Evolutionary conservation across 169 alveolate species (phyloP), one percentile per base, ranked within the genome.

Genomic region (Cardiosporidium cionae): DNA sequence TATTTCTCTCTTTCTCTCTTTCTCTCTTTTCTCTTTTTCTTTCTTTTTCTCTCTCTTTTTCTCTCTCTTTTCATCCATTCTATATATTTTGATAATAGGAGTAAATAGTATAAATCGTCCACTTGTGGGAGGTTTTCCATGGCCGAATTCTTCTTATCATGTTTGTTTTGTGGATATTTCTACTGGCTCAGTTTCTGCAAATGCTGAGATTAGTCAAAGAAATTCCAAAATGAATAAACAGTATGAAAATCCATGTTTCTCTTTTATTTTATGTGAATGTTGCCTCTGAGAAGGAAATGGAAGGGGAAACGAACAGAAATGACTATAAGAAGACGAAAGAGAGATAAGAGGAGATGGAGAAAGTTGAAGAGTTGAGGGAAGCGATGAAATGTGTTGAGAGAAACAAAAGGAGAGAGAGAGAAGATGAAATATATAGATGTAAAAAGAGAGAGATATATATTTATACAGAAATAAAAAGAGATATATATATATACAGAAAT

Each of bases 111-210:
- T 70, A 36, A 68, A 63, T 35, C 78, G 83, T 3, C 83, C 83
- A n/a, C 74, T 74, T 22, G 74, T 77, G 16, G 73, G 70, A 16
- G 83, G 83, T 0, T 70, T 77, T 25, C 78, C 63, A 7, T 77
- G 83, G 83, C 83, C 83, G 7, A 62, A 72, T 2, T 72, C n/a
- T 27, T 68, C 68, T 70, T 68, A 72, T 23, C 82, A 77, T 31
- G 82, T 76, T 31, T 76, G 82, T 33, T 70, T 76, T n/a, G 66
- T 76, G 16, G 82, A 76, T 52, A 76, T 76, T 9, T 76, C 82
- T 0, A 71, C 78, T 25, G 74, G 36, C 4, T 16, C 16, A 16
- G 82, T 76, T 34, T 77, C 68, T 53, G 76, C 78, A n/a, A 65
- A 65, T 65, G 27, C 63, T 66, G 82, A 76, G 68, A 33, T 31